Conservation (phyloP, 106 monocot genomes). For the Allium sativum region DNA sequence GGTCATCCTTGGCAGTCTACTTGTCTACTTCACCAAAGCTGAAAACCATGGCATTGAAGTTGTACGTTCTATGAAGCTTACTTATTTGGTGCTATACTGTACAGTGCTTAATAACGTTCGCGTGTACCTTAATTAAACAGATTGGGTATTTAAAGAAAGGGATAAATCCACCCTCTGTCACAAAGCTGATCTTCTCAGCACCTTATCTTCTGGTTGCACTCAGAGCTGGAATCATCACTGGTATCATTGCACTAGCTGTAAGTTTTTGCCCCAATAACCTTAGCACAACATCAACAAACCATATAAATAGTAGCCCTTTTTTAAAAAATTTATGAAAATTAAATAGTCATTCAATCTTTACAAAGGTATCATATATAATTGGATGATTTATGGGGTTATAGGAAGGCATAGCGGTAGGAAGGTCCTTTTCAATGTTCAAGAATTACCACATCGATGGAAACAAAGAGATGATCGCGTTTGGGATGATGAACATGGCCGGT, state of each 20-base stretch:
- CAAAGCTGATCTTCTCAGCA: slow-evolving; percentile 30
- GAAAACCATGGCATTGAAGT: slow-evolving; percentile 73
- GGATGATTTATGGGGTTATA: background rate
- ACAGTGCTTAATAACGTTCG: too few species aligned
- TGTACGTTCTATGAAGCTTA: slow-evolving; percentile 14
- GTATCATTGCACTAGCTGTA: slow-evolving; percentile 70
- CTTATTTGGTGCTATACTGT: too few species aligned
- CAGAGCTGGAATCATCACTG: slow-evolving; percentile 57
- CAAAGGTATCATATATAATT: too few species aligned
- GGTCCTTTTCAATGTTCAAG: slow-evolving; percentile 58
- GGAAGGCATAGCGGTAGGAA: slow-evolving; percentile 56
- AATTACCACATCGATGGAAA: slow-evolving; percentile 60
- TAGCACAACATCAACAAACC: background rate
- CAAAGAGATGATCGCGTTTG: slow-evolving; percentile 69
- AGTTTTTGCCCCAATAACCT: slow-evolving; percentile 1
- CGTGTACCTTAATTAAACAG: slow-evolving; percentile 14
- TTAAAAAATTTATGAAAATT: background rate
- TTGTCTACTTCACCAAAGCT: slow-evolving; percentile 46
- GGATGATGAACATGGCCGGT: slow-evolving; percentile 63
- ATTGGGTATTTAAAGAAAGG: slow-evolving; percentile 68
- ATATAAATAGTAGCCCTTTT: background rate
- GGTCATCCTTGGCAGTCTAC: slow-evolving; percentile 49
- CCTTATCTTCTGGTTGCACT: slow-evolving; percentile 43
- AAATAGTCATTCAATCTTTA: too few species aligned
- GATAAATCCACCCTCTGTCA: slow-evolving; percentile 59